Base-by-base conservation (phyloP, 768 basidiomycete species). In the Boletus rufocinnamomeus region DNA sequence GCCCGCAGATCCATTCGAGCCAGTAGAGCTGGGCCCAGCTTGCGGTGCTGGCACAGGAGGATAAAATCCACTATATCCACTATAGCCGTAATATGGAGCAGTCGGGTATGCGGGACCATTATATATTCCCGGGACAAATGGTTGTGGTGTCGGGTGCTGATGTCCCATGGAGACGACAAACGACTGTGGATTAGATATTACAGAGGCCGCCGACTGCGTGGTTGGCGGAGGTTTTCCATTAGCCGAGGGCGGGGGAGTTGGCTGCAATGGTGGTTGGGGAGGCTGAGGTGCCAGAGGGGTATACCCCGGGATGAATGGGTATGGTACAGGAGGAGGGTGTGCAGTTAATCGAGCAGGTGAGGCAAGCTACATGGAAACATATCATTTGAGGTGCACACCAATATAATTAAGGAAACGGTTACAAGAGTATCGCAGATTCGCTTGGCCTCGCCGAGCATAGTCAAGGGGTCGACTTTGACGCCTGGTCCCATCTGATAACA, bases 351-450 rank as follows among this genome's bases (percentile, higher is more conserved):
- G 85, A 27, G 84, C 80, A 5, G 90, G 91, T 69, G 90, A 90
- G 58, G 84, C 84, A 51, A 92, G 81, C 90, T 92, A 50, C 44
- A 44, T 57, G 49, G 59, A 59, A 46, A 43, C n/a, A 52, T 21
- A 50, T 59, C 40, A 57, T 59, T 60, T 58, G 43, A 67, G 62
- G 43, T 37, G 43, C 16, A 57, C n/a, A 57, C 47, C 35, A 44
- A 40, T 10, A 32, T 21, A 35, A 44, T 28, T 6, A 44, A 55
- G 19, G 21, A 57, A 44, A 57, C 17, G 21, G 79, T 72, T 72
- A 91, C 90, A 28, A 93, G 80, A 23, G 81, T 82, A 72, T 93
- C 90, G 61, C 91, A 92, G 17, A 87, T 82, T 30, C 84, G 80
- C 72, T 90, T 91, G 7, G 90, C 91, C 52, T 92, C 91, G 37